Percentiles rank a stretch among this genome's conserved stretches.
Conservation (phyloP, 345 rosid species). For the Moricandia moricandioides region DNA sequence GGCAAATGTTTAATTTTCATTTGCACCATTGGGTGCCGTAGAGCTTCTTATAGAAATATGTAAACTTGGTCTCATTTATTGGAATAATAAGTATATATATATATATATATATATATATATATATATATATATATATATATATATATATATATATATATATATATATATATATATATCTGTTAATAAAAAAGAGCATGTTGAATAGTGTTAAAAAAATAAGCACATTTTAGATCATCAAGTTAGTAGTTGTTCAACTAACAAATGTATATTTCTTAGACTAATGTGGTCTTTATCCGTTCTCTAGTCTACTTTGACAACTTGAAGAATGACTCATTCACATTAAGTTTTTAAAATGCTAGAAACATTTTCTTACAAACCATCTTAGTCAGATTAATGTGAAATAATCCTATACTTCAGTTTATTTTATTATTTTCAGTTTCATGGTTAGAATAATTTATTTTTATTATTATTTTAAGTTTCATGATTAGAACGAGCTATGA, state of each 20-base stretch:
- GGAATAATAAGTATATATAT: no score
- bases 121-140: no score
- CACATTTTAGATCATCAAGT: constrained; percentile 1
- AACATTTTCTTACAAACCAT: constrained; percentile 1
- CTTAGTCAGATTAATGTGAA: neutral
- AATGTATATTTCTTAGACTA: constrained; percentile 8
- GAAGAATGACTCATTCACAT: neutral
- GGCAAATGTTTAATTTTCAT: neutral
- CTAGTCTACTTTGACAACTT: constrained; percentile 30
- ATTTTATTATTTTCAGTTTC: neutral
- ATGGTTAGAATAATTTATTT: neutral
- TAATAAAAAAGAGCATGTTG: neutral
- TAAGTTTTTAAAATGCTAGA: neutral
- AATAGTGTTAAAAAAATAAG: neutral
- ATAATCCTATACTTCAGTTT: neutral
- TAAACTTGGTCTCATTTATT: neutral
- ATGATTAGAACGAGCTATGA: neutral
- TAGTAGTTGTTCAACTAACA: neutral
- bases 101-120: no score
- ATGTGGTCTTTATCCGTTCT: neutral
- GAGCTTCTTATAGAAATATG: neutral
- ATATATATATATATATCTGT: neutral
- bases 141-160: no score
- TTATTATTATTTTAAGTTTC: neutral
- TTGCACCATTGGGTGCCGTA: neutral